Base-by-base conservation (phyloP, 768 basidiomycete species). In the Leccinum imitatum region DNA sequence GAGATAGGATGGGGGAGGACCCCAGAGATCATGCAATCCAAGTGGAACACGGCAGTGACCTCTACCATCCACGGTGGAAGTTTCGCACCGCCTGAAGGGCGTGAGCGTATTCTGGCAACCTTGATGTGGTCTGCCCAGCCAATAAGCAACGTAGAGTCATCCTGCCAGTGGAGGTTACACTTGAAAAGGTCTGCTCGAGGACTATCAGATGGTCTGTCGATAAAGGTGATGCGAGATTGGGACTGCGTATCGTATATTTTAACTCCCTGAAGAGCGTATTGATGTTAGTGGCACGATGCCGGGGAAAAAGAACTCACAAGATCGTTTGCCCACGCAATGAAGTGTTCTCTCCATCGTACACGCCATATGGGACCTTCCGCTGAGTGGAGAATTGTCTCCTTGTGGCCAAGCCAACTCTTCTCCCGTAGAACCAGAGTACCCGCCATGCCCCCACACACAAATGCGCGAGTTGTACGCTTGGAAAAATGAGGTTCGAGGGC, bases 321-420 rank as follows among this genome's bases (percentile, higher is more conserved):
- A 71, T 99, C 97, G 65, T 95, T 97, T 3, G 95, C 93, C 97
- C 97, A 99, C 0, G 94, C 95, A 64, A 98, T 93, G 31, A 97
- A 78, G 52, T 83, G 83, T 1, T 87, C 88, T 67, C 86, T 79
- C 97, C 97, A 98, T 59, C 89, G 82, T 10, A 88, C 85, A 54
- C 87, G 86, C 94, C 95, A 98, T 55, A 99, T 92, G 0, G 97
- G 93, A 11, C 96, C 97, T 75, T 98, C 97, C 4, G 89, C 91
- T 5, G 78, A 79, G 68, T 94, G 89, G 19, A 97, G 71, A 6
- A 88, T 73, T 0, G 88, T 91, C 71, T 96, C 95, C 68, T 92
- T 97, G 67, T 97, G 91, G 0, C 96, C 95, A 1, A 98, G 76
- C 95, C 97, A 98, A 6, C 95, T 92, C 70, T 97, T 98, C 78